phyloP scores from a whole-genome alignment of 192 early-diverging fungal genomes.

The Podila minutissima region DNA sequence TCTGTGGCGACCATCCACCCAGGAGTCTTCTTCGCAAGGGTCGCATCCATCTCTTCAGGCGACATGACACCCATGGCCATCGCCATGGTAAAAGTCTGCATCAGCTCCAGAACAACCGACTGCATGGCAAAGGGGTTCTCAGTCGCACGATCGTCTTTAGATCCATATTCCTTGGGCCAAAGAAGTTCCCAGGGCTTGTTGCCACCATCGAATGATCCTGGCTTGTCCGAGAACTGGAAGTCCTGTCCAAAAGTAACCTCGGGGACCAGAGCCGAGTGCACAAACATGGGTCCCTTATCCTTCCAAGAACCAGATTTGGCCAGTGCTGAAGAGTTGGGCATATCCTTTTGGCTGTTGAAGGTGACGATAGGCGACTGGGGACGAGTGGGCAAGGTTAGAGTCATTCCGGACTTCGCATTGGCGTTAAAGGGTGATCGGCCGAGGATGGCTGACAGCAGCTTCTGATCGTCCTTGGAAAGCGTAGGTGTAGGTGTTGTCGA shows the following conservation, averaged over 20 bases:
- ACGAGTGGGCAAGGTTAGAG: constrained; percentile 14
- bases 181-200: not conserved
- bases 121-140: constrained; percentile 25
- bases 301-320: constrained; percentile 23
- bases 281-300: constrained; percentile 21
- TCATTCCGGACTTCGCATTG: constrained; percentile 14
- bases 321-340: constrained; percentile 28
- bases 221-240: constrained; percentile 22
- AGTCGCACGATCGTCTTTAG: constrained; percentile 12
- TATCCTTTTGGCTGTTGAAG: constrained; percentile 35
- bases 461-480: constrained; percentile 22
- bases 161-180: constrained; percentile 20
- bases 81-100: constrained; percentile 16
- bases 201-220: not conserved
- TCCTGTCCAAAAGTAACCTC: constrained; percentile 19
- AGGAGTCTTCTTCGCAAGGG: too few relatives aligned
- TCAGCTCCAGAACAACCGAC: constrained; percentile 30
- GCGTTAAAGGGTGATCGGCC: constrained; percentile 15
- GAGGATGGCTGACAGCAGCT: constrained; percentile 22
- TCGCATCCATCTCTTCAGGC: not conserved
- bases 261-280: constrained; percentile 26
- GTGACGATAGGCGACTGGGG: constrained; percentile 22
- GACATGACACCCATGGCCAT: not conserved
- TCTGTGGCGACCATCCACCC: not conserved
- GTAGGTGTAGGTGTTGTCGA: not conserved